phyloP scores from a whole-genome alignment of 345 rosid species.

The Capsella bursapastoris region DNA sequence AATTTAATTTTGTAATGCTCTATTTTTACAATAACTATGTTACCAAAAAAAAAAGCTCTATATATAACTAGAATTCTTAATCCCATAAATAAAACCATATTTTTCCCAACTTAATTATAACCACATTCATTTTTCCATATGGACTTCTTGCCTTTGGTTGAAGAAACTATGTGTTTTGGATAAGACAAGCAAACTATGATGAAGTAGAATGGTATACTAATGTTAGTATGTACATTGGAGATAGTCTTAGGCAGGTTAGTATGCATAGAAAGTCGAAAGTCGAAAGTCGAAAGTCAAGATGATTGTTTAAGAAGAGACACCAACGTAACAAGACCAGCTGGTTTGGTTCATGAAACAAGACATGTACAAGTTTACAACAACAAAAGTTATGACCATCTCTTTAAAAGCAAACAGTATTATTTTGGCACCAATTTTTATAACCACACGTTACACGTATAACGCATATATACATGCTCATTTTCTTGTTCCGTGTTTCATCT shows the following conservation, averaged over 20 bases:
- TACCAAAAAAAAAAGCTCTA: too few relatives aligned
- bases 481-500: constrained; percentile 24
- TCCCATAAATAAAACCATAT: too few relatives aligned
- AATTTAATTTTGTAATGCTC: background rate
- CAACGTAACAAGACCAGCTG: constrained; percentile 25
- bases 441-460: constrained; percentile 16
- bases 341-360: constrained; percentile 40
- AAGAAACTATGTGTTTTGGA: background rate
- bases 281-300: constrained; percentile 35
- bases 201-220: background rate
- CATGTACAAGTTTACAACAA: constrained; percentile 13
- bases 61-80: too few relatives aligned
- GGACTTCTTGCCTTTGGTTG: background rate
- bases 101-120: too few relatives aligned
- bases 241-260: background rate
- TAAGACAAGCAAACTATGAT: background rate
- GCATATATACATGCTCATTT: background rate
- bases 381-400: constrained; percentile 25
- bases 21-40: background rate
- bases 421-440: constrained; percentile 40
- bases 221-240: background rate
- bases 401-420: constrained; percentile 33
- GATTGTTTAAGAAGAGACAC: constrained; percentile 27
- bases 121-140: too few relatives aligned
- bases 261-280: background rate